These are phyloP conservation scores for Syncephalastrum monosporum DNA, from an alignment of 371 early-diverging fungal genomes.

Conservation along the genomic window DNA sequence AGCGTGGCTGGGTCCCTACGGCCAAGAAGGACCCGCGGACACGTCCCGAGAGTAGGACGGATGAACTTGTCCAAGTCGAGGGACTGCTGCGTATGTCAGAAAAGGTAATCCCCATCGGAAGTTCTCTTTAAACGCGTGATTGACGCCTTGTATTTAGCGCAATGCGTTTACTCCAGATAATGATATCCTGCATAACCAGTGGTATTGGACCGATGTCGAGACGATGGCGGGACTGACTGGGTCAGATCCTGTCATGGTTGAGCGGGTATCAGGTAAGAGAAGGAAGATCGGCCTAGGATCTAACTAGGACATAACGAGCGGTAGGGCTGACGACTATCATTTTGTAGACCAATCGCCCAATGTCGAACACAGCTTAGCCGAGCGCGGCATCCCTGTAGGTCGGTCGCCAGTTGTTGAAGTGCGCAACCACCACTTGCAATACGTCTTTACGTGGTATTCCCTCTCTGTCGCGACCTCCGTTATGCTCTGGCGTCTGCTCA, in stretches of 20 bases:
- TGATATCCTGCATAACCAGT: conserved; percentile 64
- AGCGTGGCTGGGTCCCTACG: conserved; percentile 87
- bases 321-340: conserved; percentile 10
- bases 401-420: conserved; percentile 71
- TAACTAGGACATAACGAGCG: background rate
- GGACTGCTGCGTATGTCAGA: conserved; percentile 66
- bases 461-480: conserved; percentile 65
- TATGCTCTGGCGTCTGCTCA: conserved; percentile 63
- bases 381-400: conserved; percentile 72
- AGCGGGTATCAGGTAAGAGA: conserved; percentile 60
- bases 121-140: background rate
- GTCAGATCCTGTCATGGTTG: conserved; percentile 74
- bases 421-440: conserved; percentile 84
- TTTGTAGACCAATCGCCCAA: conserved; percentile 31
- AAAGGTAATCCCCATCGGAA: conserved; percentile 33
- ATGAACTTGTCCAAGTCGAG: conserved; percentile 56
- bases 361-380: conserved; percentile 48
- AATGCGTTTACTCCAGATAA: conserved; percentile 73
- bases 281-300: background rate
- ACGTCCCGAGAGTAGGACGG: conserved; percentile 58
- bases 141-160: conserved; percentile 16
- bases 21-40: conserved; percentile 60
- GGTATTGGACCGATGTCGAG: conserved; percentile 83
- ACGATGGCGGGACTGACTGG: conserved; percentile 68
- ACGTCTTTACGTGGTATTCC: conserved; percentile 86